Evolutionary conservation across 768 basidiomycete species (phyloP).

Genomic region (Trichaptum fuscoviolaceum): DNA sequence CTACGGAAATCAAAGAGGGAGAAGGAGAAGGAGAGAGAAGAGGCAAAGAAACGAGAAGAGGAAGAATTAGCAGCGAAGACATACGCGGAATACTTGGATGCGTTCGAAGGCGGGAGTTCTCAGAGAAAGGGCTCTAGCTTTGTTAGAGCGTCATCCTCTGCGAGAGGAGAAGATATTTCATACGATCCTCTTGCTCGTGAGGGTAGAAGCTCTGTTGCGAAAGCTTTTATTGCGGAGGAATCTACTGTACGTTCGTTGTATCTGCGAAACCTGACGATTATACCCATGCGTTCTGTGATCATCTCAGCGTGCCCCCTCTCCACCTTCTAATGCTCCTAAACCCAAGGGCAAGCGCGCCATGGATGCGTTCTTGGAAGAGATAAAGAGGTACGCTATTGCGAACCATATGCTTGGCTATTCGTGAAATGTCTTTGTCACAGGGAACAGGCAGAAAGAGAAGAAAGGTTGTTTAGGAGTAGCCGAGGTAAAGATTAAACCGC

Average conservation of each 20-base stretch:
- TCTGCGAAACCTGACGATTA: background rate
- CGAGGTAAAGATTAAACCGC: conserved; percentile 14
- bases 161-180: conserved; percentile 26
- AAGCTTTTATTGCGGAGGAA: conserved; percentile 27
- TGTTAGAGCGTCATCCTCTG: conserved; percentile 53
- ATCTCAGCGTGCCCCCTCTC: conserved; percentile 54
- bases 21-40: conserved; percentile 89
- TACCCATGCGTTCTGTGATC: conserved; percentile 8
- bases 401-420: conserved; percentile 2
- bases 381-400: conserved; percentile 63
- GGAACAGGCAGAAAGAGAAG: conserved; percentile 90
- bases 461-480: conserved; percentile 72
- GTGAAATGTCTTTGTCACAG: conserved; percentile 33
- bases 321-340: conserved; percentile 44
- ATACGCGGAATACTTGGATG: conserved; percentile 79
- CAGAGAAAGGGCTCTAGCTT: conserved; percentile 53
- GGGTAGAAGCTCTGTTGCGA: conserved; percentile 9
- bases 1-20: conserved; percentile 87
- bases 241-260: conserved; percentile 22
- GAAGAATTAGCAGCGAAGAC: conserved; percentile 75
- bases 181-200: conserved; percentile 30
- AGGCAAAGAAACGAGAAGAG: conserved; percentile 81
- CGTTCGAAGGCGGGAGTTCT: conserved; percentile 70
- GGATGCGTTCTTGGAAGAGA: conserved; percentile 94
- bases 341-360: conserved; percentile 94